phyloP scores from a whole-genome alignment of 2,329 filamentous ascomycete species.

The Phyllosticta citrichinensis region DNA sequence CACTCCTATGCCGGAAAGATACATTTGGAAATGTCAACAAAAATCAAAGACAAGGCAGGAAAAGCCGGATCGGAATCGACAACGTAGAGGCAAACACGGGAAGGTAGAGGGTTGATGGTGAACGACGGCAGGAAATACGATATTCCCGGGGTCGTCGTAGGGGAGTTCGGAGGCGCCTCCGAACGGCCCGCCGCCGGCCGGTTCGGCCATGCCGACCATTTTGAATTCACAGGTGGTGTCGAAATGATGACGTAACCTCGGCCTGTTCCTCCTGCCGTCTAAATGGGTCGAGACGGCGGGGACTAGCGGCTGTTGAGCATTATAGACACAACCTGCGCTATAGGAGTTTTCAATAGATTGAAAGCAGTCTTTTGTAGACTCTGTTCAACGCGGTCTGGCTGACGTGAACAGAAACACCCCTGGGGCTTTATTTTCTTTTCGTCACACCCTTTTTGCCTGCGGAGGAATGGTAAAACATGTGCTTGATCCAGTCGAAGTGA shows the following conservation, averaged over 20 bases:
- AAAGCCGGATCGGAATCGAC: not conserved
- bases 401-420: not conserved
- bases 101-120: not conserved
- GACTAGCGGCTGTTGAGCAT: not conserved
- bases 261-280: not conserved
- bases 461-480: not conserved
- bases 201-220: not conserved
- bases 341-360: too few relatives aligned
- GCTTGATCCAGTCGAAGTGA: not conserved
- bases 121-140: not conserved
- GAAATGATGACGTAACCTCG: not conserved
- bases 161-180: not conserved
- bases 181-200: not conserved
- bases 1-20: not conserved
- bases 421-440: not conserved
- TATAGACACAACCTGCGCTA: not conserved
- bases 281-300: not conserved
- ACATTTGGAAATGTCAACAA: not conserved
- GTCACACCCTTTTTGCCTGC: not conserved
- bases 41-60: not conserved
- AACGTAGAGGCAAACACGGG: not conserved
- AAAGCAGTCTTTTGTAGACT: not conserved
- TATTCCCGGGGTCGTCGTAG: not conserved
- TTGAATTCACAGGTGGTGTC: not conserved
- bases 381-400: not conserved